phyloP scores from a whole-genome alignment of 805 yeast species.

The Danielozyma ontarioensis region DNA sequence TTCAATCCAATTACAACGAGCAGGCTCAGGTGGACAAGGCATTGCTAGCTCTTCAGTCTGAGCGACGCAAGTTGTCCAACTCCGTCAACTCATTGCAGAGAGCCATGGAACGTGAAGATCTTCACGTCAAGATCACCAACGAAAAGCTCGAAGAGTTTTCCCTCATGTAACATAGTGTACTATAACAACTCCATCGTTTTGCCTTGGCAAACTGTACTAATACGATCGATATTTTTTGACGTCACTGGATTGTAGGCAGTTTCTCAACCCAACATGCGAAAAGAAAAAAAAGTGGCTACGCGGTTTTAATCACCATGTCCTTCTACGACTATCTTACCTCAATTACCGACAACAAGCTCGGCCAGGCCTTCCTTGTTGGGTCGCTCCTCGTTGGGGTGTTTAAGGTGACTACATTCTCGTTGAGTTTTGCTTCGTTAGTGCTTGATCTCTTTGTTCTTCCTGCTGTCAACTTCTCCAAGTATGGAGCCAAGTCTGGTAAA shows the following conservation, averaged over 20 bases:
- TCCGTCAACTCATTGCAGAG: slow-evolving; percentile 13
- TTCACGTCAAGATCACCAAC: slow-evolving; percentile 32
- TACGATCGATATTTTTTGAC: too few species aligned
- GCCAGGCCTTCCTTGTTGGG: slow-evolving; percentile 14
- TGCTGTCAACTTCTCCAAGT: slow-evolving; percentile 51
- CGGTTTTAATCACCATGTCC: too few species aligned
- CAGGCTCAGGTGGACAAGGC: slow-evolving; percentile 18
- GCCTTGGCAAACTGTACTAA: too few species aligned
- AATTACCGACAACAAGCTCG: slow-evolving; percentile 9
- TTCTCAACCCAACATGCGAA: too few species aligned
- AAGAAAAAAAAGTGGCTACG: too few species aligned
- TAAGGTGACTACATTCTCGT: slow-evolving; percentile 47
- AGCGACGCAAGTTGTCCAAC: slow-evolving; percentile 15
- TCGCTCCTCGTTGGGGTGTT: slow-evolving; percentile 58
- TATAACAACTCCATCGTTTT: too few species aligned
- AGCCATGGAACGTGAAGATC: slow-evolving; percentile 26
- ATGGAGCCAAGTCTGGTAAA: slow-evolving; percentile 66
- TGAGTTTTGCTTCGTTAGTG: slow-evolving; percentile 51
- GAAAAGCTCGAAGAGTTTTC: slow-evolving; percentile 50
- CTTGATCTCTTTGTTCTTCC: slow-evolving; percentile 63
- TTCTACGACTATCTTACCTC: not conserved
- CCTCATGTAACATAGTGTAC: slow-evolving; percentile 24
- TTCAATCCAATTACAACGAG: slow-evolving; percentile 23
- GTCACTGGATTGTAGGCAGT: too few species aligned
- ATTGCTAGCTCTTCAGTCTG: slow-evolving; percentile 21